Conservation (phyloP, 78 protist species). For the Goniomonas avonlea region DNA sequence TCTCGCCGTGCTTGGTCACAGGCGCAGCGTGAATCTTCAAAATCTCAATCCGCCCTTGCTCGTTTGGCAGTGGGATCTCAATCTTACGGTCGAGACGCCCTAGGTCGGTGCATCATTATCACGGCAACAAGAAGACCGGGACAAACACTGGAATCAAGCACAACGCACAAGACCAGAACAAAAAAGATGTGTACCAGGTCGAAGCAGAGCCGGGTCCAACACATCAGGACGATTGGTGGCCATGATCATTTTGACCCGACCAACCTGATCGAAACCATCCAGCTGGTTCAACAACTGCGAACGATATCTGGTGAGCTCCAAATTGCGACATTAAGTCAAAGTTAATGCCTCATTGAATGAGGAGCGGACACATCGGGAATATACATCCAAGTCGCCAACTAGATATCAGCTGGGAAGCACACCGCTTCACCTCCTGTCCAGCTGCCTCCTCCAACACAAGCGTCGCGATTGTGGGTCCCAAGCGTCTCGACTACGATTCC, state of each 20-base stretch:
- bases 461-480: too few species aligned
- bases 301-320: not conserved
- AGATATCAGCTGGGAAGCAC: too few species aligned
- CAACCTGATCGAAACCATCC: slow-evolving; percentile 95
- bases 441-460: too few species aligned
- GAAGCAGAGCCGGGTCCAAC: slow-evolving; percentile 90
- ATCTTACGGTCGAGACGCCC: slow-evolving; percentile 89
- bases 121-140: not conserved
- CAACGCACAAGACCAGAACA: too few species aligned
- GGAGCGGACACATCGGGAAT: too few species aligned
- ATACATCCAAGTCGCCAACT: too few species aligned
- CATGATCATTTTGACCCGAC: slow-evolving; percentile 95
- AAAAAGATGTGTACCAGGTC: slow-evolving; percentile 27
- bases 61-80: slow-evolving; percentile 98
- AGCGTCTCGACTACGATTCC: too few species aligned
- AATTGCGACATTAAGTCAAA: too few species aligned
- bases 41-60: slow-evolving; percentile 78
- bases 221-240: slow-evolving; percentile 98
- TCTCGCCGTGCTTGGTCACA: slow-evolving; percentile 86
- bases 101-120: slow-evolving; percentile 73
- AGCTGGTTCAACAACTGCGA: slow-evolving; percentile 84
- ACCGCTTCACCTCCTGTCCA: too few species aligned
- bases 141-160: not conserved
- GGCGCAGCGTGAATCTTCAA: slow-evolving; percentile 90
- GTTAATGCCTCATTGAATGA: too few species aligned